A percentile compares a stretch with the other conserved stretches of the same genome.
Evolutionary conservation across 225 moss, liverwort and hornwort genomes (phyloP).

Genomic region (Pseudoscleropodium purum): DNA sequence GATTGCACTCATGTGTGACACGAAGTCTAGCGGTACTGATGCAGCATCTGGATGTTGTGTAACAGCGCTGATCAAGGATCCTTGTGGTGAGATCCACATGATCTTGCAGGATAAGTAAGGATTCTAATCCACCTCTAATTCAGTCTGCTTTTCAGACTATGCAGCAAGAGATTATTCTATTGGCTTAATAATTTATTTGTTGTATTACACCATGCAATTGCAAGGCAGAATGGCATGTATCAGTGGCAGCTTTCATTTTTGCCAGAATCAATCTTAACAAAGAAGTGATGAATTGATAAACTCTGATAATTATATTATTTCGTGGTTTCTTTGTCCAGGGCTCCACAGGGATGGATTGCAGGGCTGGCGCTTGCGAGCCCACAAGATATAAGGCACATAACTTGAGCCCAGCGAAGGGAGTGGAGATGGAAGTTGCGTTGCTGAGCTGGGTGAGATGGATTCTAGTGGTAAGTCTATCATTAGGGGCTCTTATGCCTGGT

Average conservation of each 20-base stretch:
- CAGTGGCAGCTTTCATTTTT: not conserved
- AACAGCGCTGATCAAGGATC: not conserved
- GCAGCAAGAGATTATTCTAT: not conserved
- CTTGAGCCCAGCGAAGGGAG: not conserved
- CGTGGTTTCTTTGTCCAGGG: not conserved
- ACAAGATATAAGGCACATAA: not conserved
- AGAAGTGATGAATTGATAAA: not conserved
- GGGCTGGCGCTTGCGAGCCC: not conserved
- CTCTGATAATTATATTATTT: not conserved
- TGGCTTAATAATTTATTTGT: not conserved
- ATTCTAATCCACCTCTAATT: not conserved
- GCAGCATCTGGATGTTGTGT: not conserved
- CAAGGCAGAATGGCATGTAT: not conserved
- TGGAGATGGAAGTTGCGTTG: not conserved
- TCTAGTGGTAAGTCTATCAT: not conserved
- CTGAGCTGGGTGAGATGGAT: not conserved
- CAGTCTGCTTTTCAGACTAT: not conserved
- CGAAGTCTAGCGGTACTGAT: not conserved
- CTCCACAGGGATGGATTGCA: not conserved
- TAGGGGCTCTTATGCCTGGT: not conserved
- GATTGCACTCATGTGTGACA: slow-evolving; percentile 3
- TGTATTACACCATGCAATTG: not conserved
- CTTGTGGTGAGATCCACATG: not conserved
- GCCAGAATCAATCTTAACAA: not conserved
- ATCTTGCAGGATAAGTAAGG: not conserved